A percentile compares a stretch with the other conserved stretches of the same genome.
These are phyloP conservation scores for Stellera chamaejasme DNA, from an alignment of 345 rosid genomes.

Conservation along the genomic window DNA sequence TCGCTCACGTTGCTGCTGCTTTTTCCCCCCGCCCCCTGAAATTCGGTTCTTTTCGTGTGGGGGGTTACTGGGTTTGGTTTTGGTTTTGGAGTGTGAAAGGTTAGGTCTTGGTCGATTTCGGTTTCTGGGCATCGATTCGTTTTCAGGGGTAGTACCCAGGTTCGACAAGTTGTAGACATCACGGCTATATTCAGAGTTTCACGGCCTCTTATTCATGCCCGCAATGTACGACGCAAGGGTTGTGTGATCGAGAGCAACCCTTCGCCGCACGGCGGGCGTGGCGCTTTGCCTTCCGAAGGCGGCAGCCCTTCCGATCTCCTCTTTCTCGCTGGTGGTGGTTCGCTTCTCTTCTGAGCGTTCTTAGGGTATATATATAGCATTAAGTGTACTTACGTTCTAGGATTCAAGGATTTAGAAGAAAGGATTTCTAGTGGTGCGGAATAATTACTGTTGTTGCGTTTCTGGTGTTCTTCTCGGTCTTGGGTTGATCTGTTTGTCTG, in stretches of 20 bases:
- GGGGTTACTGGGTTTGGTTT: not conserved
- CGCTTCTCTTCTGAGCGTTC: constrained; percentile 9
- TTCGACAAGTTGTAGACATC: constrained; percentile 62
- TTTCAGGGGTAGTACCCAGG: constrained; percentile 29
- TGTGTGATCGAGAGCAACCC: constrained; percentile 74
- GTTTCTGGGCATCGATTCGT: constrained; percentile 14
- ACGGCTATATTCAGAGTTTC: constrained; percentile 88
- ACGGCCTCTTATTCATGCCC: constrained; percentile 70
- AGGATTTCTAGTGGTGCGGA: not conserved
- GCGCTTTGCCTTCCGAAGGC: constrained; percentile 99
- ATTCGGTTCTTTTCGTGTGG: not conserved
- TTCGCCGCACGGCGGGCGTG: constrained; percentile 99
- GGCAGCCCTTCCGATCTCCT: constrained; percentile 99
- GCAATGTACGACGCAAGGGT: constrained; percentile 75
- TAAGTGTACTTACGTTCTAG: not conserved
- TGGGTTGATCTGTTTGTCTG: constrained; percentile 9
- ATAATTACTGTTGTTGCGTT: constrained; percentile 4
- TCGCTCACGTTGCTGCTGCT: not conserved
- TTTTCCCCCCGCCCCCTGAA: not conserved
- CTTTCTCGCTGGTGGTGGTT: constrained; percentile 98
- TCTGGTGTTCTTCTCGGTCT: constrained; percentile 11
- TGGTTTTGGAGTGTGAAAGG: not conserved
- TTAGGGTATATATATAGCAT: constrained; percentile 9
- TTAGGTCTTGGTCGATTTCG: not conserved
- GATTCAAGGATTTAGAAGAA: not conserved